These are phyloP conservation scores for Vitis hybrid DNA, from an alignment of 177 flowering plant genomes.

Conservation along the genomic window DNA sequence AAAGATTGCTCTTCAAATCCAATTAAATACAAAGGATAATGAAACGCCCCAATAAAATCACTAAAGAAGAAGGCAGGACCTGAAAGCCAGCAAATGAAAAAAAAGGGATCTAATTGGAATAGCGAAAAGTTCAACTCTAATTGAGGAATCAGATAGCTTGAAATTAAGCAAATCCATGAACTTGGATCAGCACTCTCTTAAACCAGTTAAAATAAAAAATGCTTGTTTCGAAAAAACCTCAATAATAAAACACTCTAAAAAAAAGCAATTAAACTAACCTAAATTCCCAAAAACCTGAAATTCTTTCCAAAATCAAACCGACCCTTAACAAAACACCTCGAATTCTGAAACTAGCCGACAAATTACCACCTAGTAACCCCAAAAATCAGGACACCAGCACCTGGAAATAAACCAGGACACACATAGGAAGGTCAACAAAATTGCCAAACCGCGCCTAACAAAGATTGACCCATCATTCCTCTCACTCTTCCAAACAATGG, in stretches of 20 bases:
- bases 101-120: neutral
- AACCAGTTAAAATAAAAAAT: neutral
- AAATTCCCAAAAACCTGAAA: no score
- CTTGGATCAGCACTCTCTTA: no score
- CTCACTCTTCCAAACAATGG: conserved; percentile 5
- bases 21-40: neutral
- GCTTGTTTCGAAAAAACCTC: no score
- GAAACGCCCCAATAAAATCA: neutral
- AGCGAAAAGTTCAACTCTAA: no score
- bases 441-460: conserved; percentile 3
- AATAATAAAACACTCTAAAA: no score
- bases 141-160: neutral
- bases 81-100: neutral
- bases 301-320: no score
- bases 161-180: neutral
- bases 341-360: neutral
- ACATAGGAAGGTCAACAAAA: neutral
- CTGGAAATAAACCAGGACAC: neutral
- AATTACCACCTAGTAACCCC: neutral
- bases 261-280: no score
- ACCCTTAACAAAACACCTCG: no score
- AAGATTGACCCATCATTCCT: conserved; percentile 16
- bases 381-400: neutral
- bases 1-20: neutral
- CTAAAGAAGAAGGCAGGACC: neutral